phyloP scores from a whole-genome alignment of 495 filamentous ascomycete species.

The Trichodelitschia bisporula region DNA sequence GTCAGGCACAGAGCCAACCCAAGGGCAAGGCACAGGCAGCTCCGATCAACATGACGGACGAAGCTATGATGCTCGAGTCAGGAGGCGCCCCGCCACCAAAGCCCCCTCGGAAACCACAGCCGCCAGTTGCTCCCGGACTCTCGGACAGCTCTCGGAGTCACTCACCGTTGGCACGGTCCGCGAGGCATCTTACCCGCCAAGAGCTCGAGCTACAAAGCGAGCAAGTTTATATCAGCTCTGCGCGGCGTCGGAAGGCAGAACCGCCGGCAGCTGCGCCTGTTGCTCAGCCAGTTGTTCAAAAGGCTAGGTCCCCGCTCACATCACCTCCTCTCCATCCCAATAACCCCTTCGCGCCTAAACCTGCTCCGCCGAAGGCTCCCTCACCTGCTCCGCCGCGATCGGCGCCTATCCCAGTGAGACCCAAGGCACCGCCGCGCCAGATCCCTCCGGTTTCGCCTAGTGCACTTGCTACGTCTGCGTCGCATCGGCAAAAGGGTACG shows the following conservation, averaged over 20 bases:
- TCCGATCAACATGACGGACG: constrained; percentile 39
- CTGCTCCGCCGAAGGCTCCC: constrained; percentile 2
- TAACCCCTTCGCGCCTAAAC: constrained; percentile 7
- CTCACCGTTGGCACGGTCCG: no score
- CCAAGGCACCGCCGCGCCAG: constrained; percentile 28
- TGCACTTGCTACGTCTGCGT: constrained; percentile 44
- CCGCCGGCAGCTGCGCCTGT: constrained; percentile 1
- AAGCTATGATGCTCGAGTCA: constrained; percentile 73
- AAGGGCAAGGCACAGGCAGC: background rate
- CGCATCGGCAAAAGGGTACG: constrained; percentile 54
- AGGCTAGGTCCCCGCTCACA: constrained; percentile 3
- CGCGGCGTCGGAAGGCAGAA: constrained; percentile 40
- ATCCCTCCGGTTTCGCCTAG: constrained; percentile 43
- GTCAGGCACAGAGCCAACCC: constrained; percentile 1
- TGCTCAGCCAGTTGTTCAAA: background rate
- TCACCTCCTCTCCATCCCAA: constrained; percentile 10
- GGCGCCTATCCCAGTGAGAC: no score
- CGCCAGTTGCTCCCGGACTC: no score
- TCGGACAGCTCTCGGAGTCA: no score
- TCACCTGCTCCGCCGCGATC: constrained; percentile 6
- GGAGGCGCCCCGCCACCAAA: constrained; percentile 22
- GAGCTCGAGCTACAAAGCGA: constrained; percentile 57
- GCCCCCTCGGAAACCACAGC: constrained; percentile 7
- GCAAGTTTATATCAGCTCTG: constrained; percentile 76
- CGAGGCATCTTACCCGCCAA: constrained; percentile 44